Evolutionary conservation across 139 green algal species (phyloP), one percentile per base, ranked within the genome.

Genomic region (Tetradesmus lagerheimii): DNA sequence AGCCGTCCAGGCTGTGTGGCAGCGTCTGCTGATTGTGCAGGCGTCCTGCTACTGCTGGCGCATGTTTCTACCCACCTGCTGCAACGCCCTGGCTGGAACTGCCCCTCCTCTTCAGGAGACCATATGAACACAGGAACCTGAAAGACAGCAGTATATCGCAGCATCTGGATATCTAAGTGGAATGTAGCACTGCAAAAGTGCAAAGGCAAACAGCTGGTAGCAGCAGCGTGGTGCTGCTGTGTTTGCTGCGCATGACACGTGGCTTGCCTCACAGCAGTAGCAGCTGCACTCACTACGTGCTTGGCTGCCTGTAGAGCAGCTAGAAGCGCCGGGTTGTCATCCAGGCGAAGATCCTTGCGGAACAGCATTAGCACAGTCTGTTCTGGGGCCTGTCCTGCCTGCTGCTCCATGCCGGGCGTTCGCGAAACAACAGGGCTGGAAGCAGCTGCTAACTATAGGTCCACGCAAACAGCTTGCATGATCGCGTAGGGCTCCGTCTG

Each of bases 61-160:
- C 23, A n/a, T 71, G 57, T 23, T 20, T 23, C 1, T 16, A 1
- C 16, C 4, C 20, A 71, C 20, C 96, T 93, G 15, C 87, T 95
- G 93, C 93, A 96, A 23, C 94, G 84, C 0, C 97, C 97, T 1
- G 97, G 97, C 92, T 98, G 95, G 88, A 99, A 99, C 91, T 99
- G 96, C 15, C 97, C 97, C 38, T 99, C 97, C 92, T 99, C 97
- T 88, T 99, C 97, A 12, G 97, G 96, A 0, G 94, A 93, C 95
- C 96, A 99, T 4, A 99, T 94, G 83, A 96, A 99, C 2, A 99
- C 93, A 3, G 97, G 97, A 50, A 98, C 92, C 85, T 89, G 67
- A 18, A 29, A 23, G 2, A 38, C n/a, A 79, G 71, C 66, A 77
- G 66, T 3, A 18, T 25, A 66, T 27, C 18, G 25, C 45, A 57